phyloP scores from a whole-genome alignment of 345 rosid genomes.

The Bruguiera gymnorhiza region DNA sequence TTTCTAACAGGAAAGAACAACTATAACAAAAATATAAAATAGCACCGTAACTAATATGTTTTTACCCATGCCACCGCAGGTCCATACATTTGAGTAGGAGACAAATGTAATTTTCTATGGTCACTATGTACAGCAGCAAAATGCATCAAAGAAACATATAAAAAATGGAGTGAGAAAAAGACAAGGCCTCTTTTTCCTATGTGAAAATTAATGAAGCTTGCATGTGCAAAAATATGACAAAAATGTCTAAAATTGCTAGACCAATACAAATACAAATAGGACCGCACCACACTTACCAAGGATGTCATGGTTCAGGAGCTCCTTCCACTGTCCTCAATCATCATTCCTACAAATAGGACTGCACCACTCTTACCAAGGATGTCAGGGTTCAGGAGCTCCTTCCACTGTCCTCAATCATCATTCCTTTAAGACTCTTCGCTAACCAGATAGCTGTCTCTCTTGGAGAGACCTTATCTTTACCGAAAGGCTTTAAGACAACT shows the following conservation, averaged over 20 bases:
- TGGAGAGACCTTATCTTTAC: constrained; percentile 92
- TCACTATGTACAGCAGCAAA: constrained; percentile 37
- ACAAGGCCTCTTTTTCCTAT: constrained; percentile 8
- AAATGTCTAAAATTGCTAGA: constrained; percentile 12
- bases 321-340: constrained; percentile 67
- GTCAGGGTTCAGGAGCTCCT: constrained; percentile 41
- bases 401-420: constrained; percentile 79
- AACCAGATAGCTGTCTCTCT: constrained; percentile 99
- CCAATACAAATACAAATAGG: constrained; percentile 4
- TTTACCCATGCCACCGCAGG: constrained; percentile 15
- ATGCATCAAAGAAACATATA: constrained; percentile 25
- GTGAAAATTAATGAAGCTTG: constrained; percentile 16
- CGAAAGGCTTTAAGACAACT: constrained; percentile 90
- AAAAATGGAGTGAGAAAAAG: constrained; percentile 14
- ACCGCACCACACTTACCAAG: constrained; percentile 29
- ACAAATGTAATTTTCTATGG: constrained; percentile 21
- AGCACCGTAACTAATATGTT: constrained; percentile 17
- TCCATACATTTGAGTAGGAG: constrained; percentile 23
- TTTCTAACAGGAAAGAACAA: neutral
- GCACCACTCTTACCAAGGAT: constrained; percentile 29
- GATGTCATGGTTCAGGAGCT: constrained; percentile 33
- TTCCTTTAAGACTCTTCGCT: constrained; percentile 90
- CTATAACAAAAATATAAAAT: constrained; percentile 1
- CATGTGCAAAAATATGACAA: constrained; percentile 16
- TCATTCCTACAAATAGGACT: constrained; percentile 52